A percentile compares a stretch with the other conserved stretches of the same genome.
Conservation (phyloP, 768 basidiomycete species). For the Coprinopsis strossmayeri region DNA sequence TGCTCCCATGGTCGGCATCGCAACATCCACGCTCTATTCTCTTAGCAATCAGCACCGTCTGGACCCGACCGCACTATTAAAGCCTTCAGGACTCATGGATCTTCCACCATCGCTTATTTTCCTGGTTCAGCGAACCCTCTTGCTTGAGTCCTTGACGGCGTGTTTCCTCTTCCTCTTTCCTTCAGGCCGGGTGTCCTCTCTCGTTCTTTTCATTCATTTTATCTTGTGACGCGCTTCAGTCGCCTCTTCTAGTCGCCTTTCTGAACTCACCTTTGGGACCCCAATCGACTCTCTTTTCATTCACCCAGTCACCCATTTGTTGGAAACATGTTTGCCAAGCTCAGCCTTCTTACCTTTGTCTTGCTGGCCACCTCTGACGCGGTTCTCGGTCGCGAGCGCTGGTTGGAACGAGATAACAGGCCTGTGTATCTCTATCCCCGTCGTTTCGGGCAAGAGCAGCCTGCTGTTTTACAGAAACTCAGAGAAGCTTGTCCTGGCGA, state of each 20-base stretch:
- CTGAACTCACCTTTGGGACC: conserved; percentile 11
- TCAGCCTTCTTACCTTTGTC: conserved; percentile 20
- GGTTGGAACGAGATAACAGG: conserved; percentile 41
- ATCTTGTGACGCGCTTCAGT: conserved; percentile 3
- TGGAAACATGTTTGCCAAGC: conserved; percentile 23
- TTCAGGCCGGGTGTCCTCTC: conserved; percentile 42
- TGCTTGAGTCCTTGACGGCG: conserved; percentile 40
- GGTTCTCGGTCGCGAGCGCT: conserved; percentile 33
- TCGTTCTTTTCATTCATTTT: background rate
- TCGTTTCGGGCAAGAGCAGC: conserved; percentile 47
- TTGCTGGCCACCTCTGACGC: conserved; percentile 23
- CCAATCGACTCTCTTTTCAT: background rate
- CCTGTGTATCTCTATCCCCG: conserved; percentile 44
- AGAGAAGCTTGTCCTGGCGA: conserved; percentile 38
- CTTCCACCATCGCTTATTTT: conserved; percentile 10
- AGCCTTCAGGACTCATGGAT: no score
- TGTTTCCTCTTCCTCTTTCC: conserved; percentile 20
- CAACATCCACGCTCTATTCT: no score
- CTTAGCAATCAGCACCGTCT: no score
- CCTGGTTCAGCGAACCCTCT: conserved; percentile 24
- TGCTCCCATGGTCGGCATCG: conserved; percentile 8
- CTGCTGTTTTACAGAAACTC: conserved; percentile 39
- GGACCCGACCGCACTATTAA: background rate
- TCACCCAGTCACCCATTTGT: background rate
- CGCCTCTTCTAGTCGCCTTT: conserved; percentile 8